Percentiles rank a stretch among this genome's conserved stretches.
Conservation (phyloP, 2,329 filamentous ascomycete genomes). For the Ambrosiella cleistominuta region DNA sequence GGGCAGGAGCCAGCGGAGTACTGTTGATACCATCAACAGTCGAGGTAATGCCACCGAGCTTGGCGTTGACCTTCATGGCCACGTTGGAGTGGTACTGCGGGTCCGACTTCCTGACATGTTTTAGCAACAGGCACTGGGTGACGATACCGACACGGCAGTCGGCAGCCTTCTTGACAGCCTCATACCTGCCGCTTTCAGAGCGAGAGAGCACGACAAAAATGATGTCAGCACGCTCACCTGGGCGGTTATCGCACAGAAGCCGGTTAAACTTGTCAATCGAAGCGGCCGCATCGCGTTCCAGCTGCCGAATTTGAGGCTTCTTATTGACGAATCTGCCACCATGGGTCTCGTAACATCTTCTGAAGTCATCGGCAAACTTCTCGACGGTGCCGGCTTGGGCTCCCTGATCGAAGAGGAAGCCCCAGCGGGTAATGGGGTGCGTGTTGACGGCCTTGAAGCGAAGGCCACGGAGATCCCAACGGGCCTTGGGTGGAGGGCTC, state of each 20-base stretch:
- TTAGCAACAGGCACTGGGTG: conserved; percentile 58
- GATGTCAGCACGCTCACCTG: background rate
- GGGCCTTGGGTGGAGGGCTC: conserved; percentile 49
- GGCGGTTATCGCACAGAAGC: background rate
- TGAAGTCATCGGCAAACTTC: conserved; percentile 26
- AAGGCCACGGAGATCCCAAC: conserved; percentile 64
- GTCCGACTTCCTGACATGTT: conserved; percentile 30
- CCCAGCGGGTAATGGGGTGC: conserved; percentile 53
- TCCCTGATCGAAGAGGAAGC: conserved; percentile 38
- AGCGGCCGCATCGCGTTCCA: background rate
- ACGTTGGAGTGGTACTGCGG: conserved; percentile 87
- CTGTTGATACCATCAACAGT: conserved; percentile 20
- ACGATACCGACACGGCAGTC: conserved; percentile 74
- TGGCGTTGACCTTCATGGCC: conserved; percentile 90
- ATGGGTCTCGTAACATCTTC: conserved; percentile 28
- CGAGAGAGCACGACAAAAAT: conserved; percentile 26
- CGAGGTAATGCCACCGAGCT: conserved; percentile 69
- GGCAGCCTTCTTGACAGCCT: conserved; percentile 72
- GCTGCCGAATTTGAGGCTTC: conserved; percentile 21
- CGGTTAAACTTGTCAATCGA: background rate
- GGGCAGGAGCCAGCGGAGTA: conserved; percentile 28
- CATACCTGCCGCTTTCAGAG: conserved; percentile 45
- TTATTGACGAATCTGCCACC: conserved; percentile 26
- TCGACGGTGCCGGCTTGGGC: conserved; percentile 18
- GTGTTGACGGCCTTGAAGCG: conserved; percentile 51